Evolutionary conservation across 768 basidiomycete species (phyloP), one percentile per base, ranked within the genome.

Genomic region (Agaricus subrufescens): DNA sequence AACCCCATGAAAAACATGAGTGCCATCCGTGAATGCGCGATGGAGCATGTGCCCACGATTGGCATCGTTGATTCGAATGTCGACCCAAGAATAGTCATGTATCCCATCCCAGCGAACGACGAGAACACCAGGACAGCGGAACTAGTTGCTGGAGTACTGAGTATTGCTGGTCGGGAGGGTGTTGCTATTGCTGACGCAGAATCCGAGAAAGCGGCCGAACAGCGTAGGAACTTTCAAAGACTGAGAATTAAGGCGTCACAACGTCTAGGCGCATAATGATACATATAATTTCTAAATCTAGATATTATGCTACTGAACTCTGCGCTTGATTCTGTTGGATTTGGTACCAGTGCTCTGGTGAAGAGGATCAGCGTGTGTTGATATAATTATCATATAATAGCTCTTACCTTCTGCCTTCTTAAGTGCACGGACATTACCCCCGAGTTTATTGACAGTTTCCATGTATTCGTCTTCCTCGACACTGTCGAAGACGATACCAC

Each of bases 101-200:
- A 97, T 69, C 89, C 97, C 43, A 98, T 99, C 65, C 95, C 94
- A 0, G 94, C 92, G n/a, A 99, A 98, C 69, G 93, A 96, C 72
- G 97, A 99, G 72, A 93, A 85, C 66, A 80, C 87, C 9, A 82
- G 94, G 46, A 89, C 94, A 14, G 92, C 93, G 44, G 96, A 98
- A 65, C 75, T 99, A 42, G 81, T 99, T 56, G 84, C 87, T 1
- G 96, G 96, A 10, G 83, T 97, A 8, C 74, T 99, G 56, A 92
- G 93, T 61, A 80, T 97, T 58, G 97, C 97, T 2, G 81, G 93
- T 2, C 76, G 83, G 58, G 89, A 92, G 66, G 89, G 89, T 12
- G 75, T 81, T 50, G 79, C 80, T 49, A 67, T 88, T 23, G 71
- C 67, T 44, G 50, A 65, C 46, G 59, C 64, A 30, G 66, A 69